Evolutionary conservation across 2,329 filamentous ascomycete genomes (phyloP).

Genomic region (Phialophora expanda): DNA sequence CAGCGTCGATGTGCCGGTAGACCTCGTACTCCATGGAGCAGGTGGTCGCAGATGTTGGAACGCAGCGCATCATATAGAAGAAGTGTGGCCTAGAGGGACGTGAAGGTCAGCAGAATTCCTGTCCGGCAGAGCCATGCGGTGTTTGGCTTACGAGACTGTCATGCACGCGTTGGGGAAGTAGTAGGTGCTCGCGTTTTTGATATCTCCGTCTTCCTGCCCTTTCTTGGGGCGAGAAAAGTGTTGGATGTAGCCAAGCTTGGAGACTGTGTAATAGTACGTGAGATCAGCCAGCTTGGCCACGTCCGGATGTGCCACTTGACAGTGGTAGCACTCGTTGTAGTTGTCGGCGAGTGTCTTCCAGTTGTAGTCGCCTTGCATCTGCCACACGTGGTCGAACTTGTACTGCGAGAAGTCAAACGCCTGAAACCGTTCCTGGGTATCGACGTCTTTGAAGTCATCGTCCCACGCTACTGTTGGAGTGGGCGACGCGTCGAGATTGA

Average conservation of each 20-base stretch:
- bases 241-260: slow-evolving; percentile 60
- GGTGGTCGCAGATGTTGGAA: slow-evolving; percentile 59
- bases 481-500: slow-evolving; percentile 30
- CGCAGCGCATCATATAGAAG: slow-evolving; percentile 68
- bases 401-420: slow-evolving; percentile 60
- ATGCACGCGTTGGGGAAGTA: slow-evolving; percentile 47
- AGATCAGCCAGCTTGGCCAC: slow-evolving; percentile 61
- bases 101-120: neutral
- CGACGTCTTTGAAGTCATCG: slow-evolving; percentile 57
- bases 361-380: slow-evolving; percentile 63
- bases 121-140: neutral
- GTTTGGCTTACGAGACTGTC: slow-evolving; percentile 42
- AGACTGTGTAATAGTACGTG: slow-evolving; percentile 59
- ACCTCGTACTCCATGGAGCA: slow-evolving; percentile 67
- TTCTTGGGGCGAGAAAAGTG: slow-evolving; percentile 50
- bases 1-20: slow-evolving; percentile 64
- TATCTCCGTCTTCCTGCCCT: slow-evolving; percentile 40
- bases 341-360: slow-evolving; percentile 68
- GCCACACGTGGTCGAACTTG: slow-evolving; percentile 62
- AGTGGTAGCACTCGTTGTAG: slow-evolving; percentile 64
- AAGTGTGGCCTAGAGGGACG: slow-evolving; percentile 47
- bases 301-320: slow-evolving; percentile 62
- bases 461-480: slow-evolving; percentile 54
- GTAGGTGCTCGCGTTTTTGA: slow-evolving; percentile 43
- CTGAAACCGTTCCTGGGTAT: slow-evolving; percentile 53